Percentiles rank a stretch among this genome's conserved stretches.
These are phyloP conservation scores for Chamaecrista fasciculata DNA, from an alignment of 306 rosid species.

Conservation along the genomic window DNA sequence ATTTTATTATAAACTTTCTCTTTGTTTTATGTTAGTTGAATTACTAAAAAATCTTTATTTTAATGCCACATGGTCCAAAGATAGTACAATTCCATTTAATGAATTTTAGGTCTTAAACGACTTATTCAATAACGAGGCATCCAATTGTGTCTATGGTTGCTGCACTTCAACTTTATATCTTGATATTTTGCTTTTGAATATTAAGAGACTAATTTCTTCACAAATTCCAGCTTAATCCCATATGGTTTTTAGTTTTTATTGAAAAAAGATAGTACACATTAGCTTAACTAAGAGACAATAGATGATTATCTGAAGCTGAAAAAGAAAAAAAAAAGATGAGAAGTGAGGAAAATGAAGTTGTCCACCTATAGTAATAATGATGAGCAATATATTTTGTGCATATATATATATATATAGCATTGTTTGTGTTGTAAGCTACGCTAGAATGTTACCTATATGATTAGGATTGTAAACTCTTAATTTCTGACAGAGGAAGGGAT, in stretches of 20 bases:
- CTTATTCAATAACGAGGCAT: constrained; percentile 15
- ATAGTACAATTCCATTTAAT: constrained; percentile 24
- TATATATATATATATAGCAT: too few relatives aligned
- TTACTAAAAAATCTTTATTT: constrained; percentile 2
- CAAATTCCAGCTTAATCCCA: too few relatives aligned
- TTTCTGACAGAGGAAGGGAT: not conserved
- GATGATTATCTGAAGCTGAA: not conserved
- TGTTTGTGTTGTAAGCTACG: constrained; percentile 19
- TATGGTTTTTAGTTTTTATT: too few relatives aligned
- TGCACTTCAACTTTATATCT: not conserved
- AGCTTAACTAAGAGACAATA: not conserved
- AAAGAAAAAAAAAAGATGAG: not conserved
- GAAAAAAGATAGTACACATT: too few relatives aligned
- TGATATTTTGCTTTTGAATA: not conserved
- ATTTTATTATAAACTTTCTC: not conserved
- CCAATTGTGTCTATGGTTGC: constrained; percentile 10
- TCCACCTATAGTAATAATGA: constrained; percentile 2
- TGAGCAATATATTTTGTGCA: constrained; percentile 27
- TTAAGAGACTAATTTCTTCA: too few relatives aligned
- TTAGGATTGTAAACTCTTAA: constrained; percentile 4
- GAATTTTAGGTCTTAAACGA: constrained; percentile 7
- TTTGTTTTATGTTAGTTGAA: constrained; percentile 1
- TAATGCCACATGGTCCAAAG: constrained; percentile 12
- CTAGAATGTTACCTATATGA: constrained; percentile 19
- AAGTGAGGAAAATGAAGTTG: not conserved